phyloP scores from a whole-genome alignment of 2,329 filamentous ascomycete species.

The Ceratocystis albifundus region DNA sequence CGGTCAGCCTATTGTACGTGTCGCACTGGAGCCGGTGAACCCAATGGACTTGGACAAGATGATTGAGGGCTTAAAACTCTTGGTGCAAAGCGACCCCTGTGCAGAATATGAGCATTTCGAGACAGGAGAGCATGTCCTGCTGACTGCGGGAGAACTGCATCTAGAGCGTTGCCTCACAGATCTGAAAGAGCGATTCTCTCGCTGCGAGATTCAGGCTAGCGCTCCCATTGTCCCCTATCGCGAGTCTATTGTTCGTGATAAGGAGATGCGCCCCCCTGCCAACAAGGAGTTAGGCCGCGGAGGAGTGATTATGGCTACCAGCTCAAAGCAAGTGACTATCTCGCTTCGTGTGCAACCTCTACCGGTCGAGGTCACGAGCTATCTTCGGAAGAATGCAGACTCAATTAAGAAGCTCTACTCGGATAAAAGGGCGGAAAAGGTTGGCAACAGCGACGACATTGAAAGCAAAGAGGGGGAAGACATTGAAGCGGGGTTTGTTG shows the following conservation, averaged over 20 bases:
- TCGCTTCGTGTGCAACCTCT: constrained; percentile 67
- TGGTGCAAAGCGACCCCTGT: constrained; percentile 91
- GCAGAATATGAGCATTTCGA: constrained; percentile 88
- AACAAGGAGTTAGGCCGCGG: constrained; percentile 81
- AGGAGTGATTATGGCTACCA: constrained; percentile 60
- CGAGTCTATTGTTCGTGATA: constrained; percentile 75
- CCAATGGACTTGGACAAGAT: constrained; percentile 88
- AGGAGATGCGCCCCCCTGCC: constrained; percentile 83
- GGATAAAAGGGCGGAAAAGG: constrained; percentile 46
- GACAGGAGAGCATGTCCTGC: constrained; percentile 86
- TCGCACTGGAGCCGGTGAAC: constrained; percentile 86
- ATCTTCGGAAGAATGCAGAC: constrained; percentile 66
- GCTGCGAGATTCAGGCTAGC: constrained; percentile 87
- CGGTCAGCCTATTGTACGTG: constrained; percentile 84
- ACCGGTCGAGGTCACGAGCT: constrained; percentile 67
- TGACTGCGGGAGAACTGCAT: constrained; percentile 90
- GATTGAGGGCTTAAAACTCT: constrained; percentile 72
- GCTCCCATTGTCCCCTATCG: constrained; percentile 91
- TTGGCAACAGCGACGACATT: constrained; percentile 30
- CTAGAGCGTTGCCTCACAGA: constrained; percentile 90
- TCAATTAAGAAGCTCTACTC: constrained; percentile 71
- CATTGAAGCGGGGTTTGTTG: constrained; percentile 46
- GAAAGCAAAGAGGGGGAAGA: constrained; percentile 31
- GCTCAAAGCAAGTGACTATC: constrained; percentile 75
- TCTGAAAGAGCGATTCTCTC: constrained; percentile 80